These are phyloP conservation scores for Ramaria sp. DNA, from an alignment of 768 basidiomycete species.

Conservation along the genomic window DNA sequence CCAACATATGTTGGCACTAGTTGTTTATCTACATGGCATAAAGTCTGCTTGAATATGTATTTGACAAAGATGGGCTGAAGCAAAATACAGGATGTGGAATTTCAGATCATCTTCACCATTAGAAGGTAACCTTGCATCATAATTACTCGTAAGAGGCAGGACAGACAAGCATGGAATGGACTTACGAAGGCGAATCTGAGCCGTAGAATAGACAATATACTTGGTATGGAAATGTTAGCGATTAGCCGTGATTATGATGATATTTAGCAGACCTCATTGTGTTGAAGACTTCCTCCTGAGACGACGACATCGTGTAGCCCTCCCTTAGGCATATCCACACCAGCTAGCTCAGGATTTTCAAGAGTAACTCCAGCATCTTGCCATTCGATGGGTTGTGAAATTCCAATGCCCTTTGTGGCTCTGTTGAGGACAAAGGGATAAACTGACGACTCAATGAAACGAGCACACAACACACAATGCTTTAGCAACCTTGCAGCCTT, in stretches of 20 bases:
- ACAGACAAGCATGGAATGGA: conserved; percentile 2
- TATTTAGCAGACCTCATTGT: conserved; percentile 41
- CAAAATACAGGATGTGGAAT: not conserved
- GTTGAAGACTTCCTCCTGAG: conserved; percentile 28
- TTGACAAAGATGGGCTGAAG: too few species aligned
- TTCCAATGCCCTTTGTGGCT: conserved; percentile 44
- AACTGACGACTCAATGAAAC: not conserved
- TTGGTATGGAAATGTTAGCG: conserved; percentile 14
- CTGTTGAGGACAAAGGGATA: conserved; percentile 19
- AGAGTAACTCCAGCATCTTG: conserved; percentile 45
- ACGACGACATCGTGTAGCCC: conserved; percentile 23
- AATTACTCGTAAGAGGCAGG: not conserved
- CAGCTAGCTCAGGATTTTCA: conserved; percentile 36
- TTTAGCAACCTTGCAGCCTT: conserved; percentile 30
- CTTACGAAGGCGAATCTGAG: conserved; percentile 42
- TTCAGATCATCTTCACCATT: conserved; percentile 36
- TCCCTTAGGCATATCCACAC: conserved; percentile 53
- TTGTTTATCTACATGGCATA: too few species aligned
- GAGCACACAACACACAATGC: conserved; percentile 24
- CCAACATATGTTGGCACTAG: not conserved
- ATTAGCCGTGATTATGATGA: too few species aligned
- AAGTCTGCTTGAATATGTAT: too few species aligned
- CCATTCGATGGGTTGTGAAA: conserved; percentile 41
- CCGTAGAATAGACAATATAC: conserved; percentile 51
- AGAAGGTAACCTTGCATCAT: too few species aligned